Conservation (phyloP, 1,284 basidiomycete species). For the Naganishia liquefaciens region DNA sequence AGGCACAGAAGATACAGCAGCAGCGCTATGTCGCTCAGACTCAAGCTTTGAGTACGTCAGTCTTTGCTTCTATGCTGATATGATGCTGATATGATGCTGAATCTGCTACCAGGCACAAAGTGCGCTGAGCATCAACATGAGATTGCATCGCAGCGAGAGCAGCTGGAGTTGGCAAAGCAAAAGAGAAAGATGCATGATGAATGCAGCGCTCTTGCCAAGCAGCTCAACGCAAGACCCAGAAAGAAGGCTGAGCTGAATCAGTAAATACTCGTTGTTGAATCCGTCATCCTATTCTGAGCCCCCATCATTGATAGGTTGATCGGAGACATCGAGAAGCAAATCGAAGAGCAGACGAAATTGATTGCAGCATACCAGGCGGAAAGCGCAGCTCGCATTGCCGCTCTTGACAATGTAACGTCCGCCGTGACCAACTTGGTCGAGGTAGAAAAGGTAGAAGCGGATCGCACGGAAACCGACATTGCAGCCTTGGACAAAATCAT, state of each 20-base stretch:
- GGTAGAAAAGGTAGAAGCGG: constrained; percentile 18
- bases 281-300: not conserved
- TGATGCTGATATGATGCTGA: not conserved
- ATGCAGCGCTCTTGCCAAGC: constrained; percentile 15
- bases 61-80: too few species aligned
- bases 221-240: constrained; percentile 2
- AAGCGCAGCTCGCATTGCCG: constrained; percentile 13
- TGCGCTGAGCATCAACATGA: constrained; percentile 12
- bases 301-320: constrained; percentile 4
- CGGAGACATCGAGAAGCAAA: constrained; percentile 16
- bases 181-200: constrained; percentile 27
- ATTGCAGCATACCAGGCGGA: constrained; percentile 19
- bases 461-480: constrained; percentile 8
- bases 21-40: constrained; percentile 14
- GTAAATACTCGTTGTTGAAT: not conserved
- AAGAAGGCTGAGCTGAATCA: constrained; percentile 20
- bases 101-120: not conserved
- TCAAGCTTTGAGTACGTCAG: constrained; percentile 7
- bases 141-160: constrained; percentile 8
- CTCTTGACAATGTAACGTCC: not conserved
- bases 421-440: constrained; percentile 4
- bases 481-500: constrained; percentile 12
- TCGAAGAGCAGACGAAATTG: constrained; percentile 23
- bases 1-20: constrained; percentile 14
- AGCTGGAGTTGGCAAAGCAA: constrained; percentile 12